These are phyloP conservation scores for Coprinopsis marcescibilis DNA, from an alignment of 768 basidiomycete genomes.

Conservation along the genomic window DNA sequence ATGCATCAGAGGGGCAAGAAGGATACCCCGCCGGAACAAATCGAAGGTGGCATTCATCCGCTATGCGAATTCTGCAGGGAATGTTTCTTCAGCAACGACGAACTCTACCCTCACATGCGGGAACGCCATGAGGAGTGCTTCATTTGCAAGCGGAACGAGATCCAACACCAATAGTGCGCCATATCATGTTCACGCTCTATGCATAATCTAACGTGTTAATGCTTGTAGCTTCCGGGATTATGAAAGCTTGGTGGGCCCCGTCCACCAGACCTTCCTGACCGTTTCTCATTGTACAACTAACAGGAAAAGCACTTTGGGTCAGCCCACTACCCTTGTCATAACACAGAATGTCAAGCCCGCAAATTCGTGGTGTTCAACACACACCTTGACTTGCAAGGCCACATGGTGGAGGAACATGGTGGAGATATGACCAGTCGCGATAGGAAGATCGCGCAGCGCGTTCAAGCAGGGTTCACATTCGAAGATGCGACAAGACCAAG, in stretches of 20 bases:
- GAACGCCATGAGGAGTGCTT: slow-evolving; percentile 96
- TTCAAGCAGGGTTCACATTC: slow-evolving; percentile 71
- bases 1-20: slow-evolving; percentile 38
- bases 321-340: slow-evolving; percentile 74
- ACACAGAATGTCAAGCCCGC: slow-evolving; percentile 66
- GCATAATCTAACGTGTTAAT: neutral
- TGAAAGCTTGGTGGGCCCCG: slow-evolving; percentile 52
- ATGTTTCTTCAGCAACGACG: slow-evolving; percentile 90
- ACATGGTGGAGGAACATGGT: slow-evolving; percentile 82
- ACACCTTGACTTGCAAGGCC: slow-evolving; percentile 83
- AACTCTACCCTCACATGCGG: slow-evolving; percentile 90
- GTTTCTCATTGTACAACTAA: neutral
- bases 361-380: slow-evolving; percentile 96
- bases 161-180: slow-evolving; percentile 82
- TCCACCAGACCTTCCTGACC: neutral
- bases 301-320: slow-evolving; percentile 74
- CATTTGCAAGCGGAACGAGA: slow-evolving; percentile 78
- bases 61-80: slow-evolving; percentile 88
- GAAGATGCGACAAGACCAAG: slow-evolving; percentile 30
- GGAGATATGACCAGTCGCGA: slow-evolving; percentile 67
- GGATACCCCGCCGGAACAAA: slow-evolving; percentile 40
- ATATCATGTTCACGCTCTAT: neutral
- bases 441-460: slow-evolving; percentile 58
- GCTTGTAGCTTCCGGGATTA: slow-evolving; percentile 77
- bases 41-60: slow-evolving; percentile 72